Base-by-base conservation (phyloP, 164 flowering plant species). In the Umbilicus rupestris region DNA sequence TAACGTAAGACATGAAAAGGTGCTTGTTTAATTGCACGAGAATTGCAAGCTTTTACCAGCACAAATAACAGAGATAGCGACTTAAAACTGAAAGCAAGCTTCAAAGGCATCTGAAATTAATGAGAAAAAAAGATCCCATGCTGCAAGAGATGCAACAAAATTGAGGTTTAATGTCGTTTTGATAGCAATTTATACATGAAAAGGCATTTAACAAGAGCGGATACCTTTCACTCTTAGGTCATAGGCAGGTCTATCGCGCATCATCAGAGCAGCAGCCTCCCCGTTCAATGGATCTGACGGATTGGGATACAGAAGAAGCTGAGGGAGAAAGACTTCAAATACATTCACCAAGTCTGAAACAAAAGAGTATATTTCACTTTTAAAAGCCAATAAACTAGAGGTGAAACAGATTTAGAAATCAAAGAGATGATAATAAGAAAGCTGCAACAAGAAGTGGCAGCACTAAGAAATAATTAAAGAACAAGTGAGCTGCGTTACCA, bases 201-300 rank as follows among this genome's bases (percentile, higher is more conserved):
- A 3, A 9, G 46, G 46, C 46, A 42, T 42, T 42, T 12, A 42
- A 10, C 15, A 46, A 2, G 14, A n/a, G 15, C 39, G 20, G 24
- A 14, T 76, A 90, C 98, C 98, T 87, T 84, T 90, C 44, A 93
- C 94, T 81, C 78, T 87, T 71, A 77, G 84, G 8, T 90, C 96
- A 78, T 88, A 93, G 33, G 80, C 73, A 76, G 78, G 44, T 45
- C 85, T 84, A 72, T 93, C 96, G 63, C 92, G 92, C 90, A 88
- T 88, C 97, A 90, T 87, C 64, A 93, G 70, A 72, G 92, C 92
- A 55, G 98, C 98, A 74, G 98, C 98, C 71, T 90, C 98, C 57
- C 94, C 96, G 76, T 93, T 93, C 80, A 93, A 78, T 41, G 98
- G 98, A 72, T 93, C 97, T 17, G 98, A 88, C 50, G 98, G 87